Evolutionary conservation across 345 rosid genomes (phyloP), one percentile per base, ranked within the genome.

Genomic region (Pugionium cornutum): DNA sequence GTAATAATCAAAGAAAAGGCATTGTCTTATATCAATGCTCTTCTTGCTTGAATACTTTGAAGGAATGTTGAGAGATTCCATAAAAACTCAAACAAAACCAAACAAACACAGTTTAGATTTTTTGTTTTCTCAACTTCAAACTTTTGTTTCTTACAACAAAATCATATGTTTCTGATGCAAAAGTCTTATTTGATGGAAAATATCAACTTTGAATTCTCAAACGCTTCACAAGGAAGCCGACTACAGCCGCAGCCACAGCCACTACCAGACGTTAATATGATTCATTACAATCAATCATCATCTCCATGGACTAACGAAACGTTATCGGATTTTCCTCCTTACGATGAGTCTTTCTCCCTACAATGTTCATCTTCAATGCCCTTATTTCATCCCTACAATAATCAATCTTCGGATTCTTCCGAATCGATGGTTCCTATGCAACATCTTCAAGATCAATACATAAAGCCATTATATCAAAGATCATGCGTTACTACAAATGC

Each of bases 21-120:
- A 62, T 70, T 52, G 68, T 49, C 73, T 64, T 67, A 46, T 79
- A 78, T 69, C 72, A 66, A 77, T 58, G 52, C 53, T 53, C 62
- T 10, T 67, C 77, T 84, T 88, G 52, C 31, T 70, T 60, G 76
- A 91, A 86, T 92, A 61, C 77, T 76, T 70, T 44, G 11, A 64
- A 31, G 77, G 81, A 83, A 86, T 86, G 79, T 67, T 56, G 36
- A 70, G 55, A 58, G 40, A 69, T 61, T 53, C 60, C 54, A 50
- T 0, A 49, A 63, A 63, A 47, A 5, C 8, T 53, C 7, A 56
- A 46, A 39, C 63, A 2, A 9, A 6, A 53, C 44, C 49, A 53
- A 29, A 53, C 35, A 63, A 53, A 30, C 9, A 61, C 26, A 3
- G 54, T 58, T 62, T 36, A 59, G 62, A 53, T 73, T 51, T 72